Base-by-base conservation (phyloP, 2,329 filamentous ascomycete genomes). In the Alternaria consortialis region DNA sequence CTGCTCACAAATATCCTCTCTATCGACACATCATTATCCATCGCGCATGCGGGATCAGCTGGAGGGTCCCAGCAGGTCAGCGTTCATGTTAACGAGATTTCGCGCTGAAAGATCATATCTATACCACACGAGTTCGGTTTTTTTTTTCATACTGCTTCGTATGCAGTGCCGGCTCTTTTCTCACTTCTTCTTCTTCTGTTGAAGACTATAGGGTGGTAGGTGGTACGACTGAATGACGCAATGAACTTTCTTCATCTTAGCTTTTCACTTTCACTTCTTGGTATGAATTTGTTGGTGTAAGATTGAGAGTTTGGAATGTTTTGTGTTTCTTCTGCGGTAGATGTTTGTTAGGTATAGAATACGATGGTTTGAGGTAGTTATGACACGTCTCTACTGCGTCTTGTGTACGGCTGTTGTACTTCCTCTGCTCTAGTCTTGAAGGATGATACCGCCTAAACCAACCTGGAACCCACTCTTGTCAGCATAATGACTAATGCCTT, bases 151-250 rank as follows among this genome's bases (percentile, higher is more conserved):
- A 34, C 31, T 36, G 46, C 46, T 48, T 36, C 46, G 46, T 48
- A 48, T 13, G 46, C 46, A 17, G 31, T 48, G 46, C 31, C 46
- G 46, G 17, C 46, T 48, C 46, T 48, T 50, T 50, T 48, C 31
- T 50, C 46, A 36, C 46, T 50, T 31, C 31, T 48, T 40, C 5
- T 34, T 34, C 31, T 48, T 48, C 27, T 13, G 27, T 50, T 50
- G 32, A 50, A 37, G 32, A 50, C 20, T 50, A 37, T 53, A 43
- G 51, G 39, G 37, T 44, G 43, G 53, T 34, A 43, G 27, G 53
- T 23, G 43, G 53, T 56, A 57, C 36, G 56, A 58, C 34, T 58
- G 50, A 58, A 58, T 54, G 56, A 58, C 37, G 50, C 34, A 58
- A 58, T 58, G 56, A 58, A 48, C 13, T 42, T n/a, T 48, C 39